phyloP scores from a whole-genome alignment of 2,329 filamentous ascomycete species.

The Trichophyton schoenleinii region DNA sequence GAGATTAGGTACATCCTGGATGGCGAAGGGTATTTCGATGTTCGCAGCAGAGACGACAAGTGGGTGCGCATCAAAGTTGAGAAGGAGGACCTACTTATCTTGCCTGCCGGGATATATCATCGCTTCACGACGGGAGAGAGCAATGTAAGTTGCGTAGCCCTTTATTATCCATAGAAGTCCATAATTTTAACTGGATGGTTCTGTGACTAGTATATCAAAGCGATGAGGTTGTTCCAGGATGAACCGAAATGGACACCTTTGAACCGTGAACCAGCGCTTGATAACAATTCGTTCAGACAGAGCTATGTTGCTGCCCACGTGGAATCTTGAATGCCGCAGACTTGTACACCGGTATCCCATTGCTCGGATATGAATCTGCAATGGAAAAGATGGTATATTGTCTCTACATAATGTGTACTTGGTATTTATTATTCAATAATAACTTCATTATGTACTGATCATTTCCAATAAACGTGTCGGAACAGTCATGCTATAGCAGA shows the following conservation, averaged over 20 bases:
- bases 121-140: conserved; percentile 87
- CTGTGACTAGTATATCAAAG: conserved; percentile 65
- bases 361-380: background rate
- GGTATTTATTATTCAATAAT: background rate
- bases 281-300: conserved; percentile 65
- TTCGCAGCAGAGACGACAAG: conserved; percentile 65
- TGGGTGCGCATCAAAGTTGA: conserved; percentile 81
- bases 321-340: background rate
- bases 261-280: conserved; percentile 63
- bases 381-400: background rate
- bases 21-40: conserved; percentile 86
- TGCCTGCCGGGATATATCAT: conserved; percentile 93
- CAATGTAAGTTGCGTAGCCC: conserved; percentile 52
- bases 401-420: background rate
- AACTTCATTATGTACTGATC: background rate
- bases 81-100: conserved; percentile 81
- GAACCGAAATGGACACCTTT: conserved; percentile 97
- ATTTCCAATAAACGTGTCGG: background rate
- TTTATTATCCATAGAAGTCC: background rate
- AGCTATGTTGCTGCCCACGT: conserved; percentile 50
- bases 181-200: background rate
- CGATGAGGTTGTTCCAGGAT: conserved; percentile 94
- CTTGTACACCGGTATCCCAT: background rate
- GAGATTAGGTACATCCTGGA: conserved; percentile 92
- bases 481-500: conserved; percentile 16